These are phyloP conservation scores for Meredithiella fracta DNA, from an alignment of 2,329 filamentous ascomycete genomes.

Conservation along the genomic window DNA sequence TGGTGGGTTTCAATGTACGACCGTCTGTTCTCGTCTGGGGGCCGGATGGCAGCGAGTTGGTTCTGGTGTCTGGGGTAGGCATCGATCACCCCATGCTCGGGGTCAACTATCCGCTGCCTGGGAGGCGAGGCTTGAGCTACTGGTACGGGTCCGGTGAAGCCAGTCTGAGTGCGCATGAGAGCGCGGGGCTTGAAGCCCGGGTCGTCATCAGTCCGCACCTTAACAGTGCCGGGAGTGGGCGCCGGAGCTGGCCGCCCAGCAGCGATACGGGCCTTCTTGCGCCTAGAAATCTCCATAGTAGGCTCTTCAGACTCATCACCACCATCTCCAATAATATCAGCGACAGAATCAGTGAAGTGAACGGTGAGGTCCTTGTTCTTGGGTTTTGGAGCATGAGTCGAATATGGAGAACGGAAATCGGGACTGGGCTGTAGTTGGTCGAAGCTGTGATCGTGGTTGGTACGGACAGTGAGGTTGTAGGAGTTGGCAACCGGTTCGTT, in stretches of 20 bases:
- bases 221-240: slow-evolving; percentile 5
- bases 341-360: slow-evolving; percentile 50
- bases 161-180: slow-evolving; percentile 42
- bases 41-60: slow-evolving; percentile 23
- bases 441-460: slow-evolving; percentile 24
- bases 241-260: slow-evolving; percentile 17
- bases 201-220: slow-evolving; percentile 20
- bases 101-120: slow-evolving; percentile 12
- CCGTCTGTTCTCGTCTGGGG: slow-evolving; percentile 35
- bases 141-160: slow-evolving; percentile 23
- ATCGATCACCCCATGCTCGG: background rate
- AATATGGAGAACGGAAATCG: slow-evolving; percentile 23
- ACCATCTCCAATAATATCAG: slow-evolving; percentile 77
- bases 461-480: slow-evolving; percentile 9
- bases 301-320: slow-evolving; percentile 71
- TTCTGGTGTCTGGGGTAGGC: slow-evolving; percentile 21
- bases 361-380: slow-evolving; percentile 55
- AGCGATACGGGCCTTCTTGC: slow-evolving; percentile 24
- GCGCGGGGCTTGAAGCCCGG: slow-evolving; percentile 34
- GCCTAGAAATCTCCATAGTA: slow-evolving; percentile 51
- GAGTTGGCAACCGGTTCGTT: background rate
- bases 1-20: slow-evolving; percentile 43
- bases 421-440: slow-evolving; percentile 25
- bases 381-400: slow-evolving; percentile 23
- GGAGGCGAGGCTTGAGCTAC: slow-evolving; percentile 17